These are phyloP conservation scores for Combretum micranthum DNA, from an alignment of 345 rosid genomes.

Conservation along the genomic window DNA sequence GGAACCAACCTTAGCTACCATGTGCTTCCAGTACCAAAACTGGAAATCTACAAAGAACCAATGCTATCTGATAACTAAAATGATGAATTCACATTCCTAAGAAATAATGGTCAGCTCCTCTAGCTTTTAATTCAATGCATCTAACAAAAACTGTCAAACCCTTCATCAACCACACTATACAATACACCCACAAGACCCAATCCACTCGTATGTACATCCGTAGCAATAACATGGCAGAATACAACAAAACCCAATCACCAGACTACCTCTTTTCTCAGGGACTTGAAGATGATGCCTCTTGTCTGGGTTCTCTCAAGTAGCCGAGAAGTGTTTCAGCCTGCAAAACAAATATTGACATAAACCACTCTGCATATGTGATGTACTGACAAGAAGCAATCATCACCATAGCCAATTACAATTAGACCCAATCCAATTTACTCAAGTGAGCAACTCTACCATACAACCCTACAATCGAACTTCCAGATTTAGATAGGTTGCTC, in stretches of 20 bases:
- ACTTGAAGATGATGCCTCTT: constrained; percentile 36
- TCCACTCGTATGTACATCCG: constrained; percentile 14
- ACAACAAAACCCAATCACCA: background rate
- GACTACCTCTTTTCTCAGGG: constrained; percentile 13
- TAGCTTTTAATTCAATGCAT: no score
- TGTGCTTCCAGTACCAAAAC: no score
- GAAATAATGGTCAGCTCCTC: no score
- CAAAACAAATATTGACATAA: constrained; percentile 10
- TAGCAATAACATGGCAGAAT: background rate
- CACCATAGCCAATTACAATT: no score
- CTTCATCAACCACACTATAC: constrained; percentile 11
- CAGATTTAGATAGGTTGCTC: background rate
- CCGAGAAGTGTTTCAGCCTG: constrained; percentile 84
- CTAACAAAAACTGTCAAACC: no score
- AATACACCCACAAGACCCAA: background rate
- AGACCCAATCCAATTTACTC: no score
- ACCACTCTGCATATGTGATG: background rate
- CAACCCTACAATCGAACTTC: background rate
- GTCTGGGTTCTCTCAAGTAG: constrained; percentile 44
- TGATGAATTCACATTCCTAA: no score
- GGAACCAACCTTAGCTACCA: no score
- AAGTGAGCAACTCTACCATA: background rate
- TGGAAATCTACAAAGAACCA: no score
- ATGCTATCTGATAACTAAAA: no score
- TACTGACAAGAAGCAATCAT: background rate